Conservation (phyloP, 2,329 filamentous ascomycete species). For the Pyrenophora seminiperda region DNA sequence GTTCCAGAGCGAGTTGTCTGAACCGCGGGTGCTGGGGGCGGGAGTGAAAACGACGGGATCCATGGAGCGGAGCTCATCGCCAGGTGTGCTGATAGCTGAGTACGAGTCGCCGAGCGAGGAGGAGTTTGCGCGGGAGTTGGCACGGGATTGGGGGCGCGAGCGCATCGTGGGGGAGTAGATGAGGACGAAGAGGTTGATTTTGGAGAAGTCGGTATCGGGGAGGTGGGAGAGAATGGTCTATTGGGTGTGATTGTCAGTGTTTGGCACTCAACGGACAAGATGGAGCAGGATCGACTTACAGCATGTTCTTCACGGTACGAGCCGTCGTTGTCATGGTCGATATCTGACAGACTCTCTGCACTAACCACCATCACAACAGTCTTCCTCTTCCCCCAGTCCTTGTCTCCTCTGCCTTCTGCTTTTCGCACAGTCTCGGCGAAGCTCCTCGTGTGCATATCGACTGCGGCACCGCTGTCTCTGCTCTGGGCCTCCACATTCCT, state of each 20-base stretch:
- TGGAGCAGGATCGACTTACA: slow-evolving; percentile 60
- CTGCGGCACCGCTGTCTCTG: slow-evolving; percentile 43
- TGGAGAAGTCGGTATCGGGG: slow-evolving; percentile 74
- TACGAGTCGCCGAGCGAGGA: slow-evolving; percentile 79
- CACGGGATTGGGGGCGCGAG: slow-evolving; percentile 56
- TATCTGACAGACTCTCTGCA: slow-evolving; percentile 68
- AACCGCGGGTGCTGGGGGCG: slow-evolving; percentile 41
- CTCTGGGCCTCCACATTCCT: slow-evolving; percentile 48
- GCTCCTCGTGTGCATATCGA: slow-evolving; percentile 39
- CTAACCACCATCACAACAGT: slow-evolving; percentile 89
- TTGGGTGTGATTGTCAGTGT: slow-evolving; percentile 33
- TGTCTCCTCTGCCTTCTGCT: slow-evolving; percentile 17
- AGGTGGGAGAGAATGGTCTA: slow-evolving; percentile 82
- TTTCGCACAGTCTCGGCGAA: slow-evolving; percentile 39
- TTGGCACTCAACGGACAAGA: neutral
- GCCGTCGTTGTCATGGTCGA: slow-evolving; percentile 60
- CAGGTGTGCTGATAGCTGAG: slow-evolving; percentile 76
- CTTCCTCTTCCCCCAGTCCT: slow-evolving; percentile 55
- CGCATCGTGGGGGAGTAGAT: slow-evolving; percentile 86
- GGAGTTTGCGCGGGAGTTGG: slow-evolving; percentile 43
- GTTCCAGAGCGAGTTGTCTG: slow-evolving; percentile 67
- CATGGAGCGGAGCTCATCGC: slow-evolving; percentile 59
- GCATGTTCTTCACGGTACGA: slow-evolving; percentile 74
- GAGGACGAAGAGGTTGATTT: slow-evolving; percentile 80
- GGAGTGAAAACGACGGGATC: slow-evolving; percentile 48